Evolutionary conservation across 2,329 filamentous ascomycete genomes (phyloP).

Genomic region (Aspergillus piperis): DNA sequence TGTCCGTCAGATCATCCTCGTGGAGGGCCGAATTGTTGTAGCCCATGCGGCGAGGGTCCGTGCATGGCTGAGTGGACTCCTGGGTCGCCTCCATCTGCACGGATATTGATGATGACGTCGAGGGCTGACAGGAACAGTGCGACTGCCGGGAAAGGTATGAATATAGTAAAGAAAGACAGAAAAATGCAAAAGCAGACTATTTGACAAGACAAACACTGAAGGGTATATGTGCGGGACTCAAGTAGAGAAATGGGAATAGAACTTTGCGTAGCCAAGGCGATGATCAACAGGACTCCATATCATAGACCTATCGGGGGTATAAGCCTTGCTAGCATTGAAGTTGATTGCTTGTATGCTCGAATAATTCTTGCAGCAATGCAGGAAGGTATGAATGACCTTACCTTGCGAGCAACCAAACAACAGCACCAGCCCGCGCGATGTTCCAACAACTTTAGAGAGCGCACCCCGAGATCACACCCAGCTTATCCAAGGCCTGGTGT

Average conservation of each 20-base stretch:
- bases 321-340: constrained; percentile 8
- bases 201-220: constrained; percentile 16
- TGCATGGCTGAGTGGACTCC: constrained; percentile 72
- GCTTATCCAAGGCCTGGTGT: background rate
- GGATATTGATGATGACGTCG: constrained; percentile 1
- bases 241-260: constrained; percentile 10
- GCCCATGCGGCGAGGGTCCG: constrained; percentile 78
- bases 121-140: background rate
- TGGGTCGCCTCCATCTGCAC: constrained; percentile 53
- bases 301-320: constrained; percentile 16
- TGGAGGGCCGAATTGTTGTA: constrained; percentile 80
- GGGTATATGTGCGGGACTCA: constrained; percentile 27
- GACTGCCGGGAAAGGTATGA: background rate
- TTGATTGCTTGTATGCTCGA: background rate
- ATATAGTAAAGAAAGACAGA: background rate
- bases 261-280: constrained; percentile 28
- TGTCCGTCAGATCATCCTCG: constrained; percentile 80
- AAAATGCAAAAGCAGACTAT: constrained; percentile 18
- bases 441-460: background rate
- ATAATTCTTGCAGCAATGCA: background rate
- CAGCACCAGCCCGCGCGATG: background rate
- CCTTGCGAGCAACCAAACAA: constrained; percentile 8
- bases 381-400: constrained; percentile 12
- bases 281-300: constrained; percentile 27
- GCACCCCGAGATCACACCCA: background rate